Base-by-base conservation (phyloP, 176 grass and related monocot genomes). In the Poa pratensis region DNA sequence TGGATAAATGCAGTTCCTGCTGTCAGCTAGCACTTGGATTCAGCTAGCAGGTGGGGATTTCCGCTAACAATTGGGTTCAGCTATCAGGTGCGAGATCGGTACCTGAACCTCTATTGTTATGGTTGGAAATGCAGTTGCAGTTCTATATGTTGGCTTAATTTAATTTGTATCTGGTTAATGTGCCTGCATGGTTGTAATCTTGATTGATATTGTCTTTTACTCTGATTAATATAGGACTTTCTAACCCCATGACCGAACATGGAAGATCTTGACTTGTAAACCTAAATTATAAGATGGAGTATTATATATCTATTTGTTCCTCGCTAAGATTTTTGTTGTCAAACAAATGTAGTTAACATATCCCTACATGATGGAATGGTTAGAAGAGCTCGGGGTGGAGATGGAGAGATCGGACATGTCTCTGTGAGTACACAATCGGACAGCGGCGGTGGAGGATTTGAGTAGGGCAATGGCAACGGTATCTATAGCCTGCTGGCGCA, bases 371-470 rank as follows among this genome's bases (percentile, higher is more conserved):
- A 69, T 69, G 67, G 67, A 69, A 8, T 69, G 67, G 67, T 42
- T 69, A 13, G 35, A 69, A 69, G 10, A 10, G 67, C 67, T 69
- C 9, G 67, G 67, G 4, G 67, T 69, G 9, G 67, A 69, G 67
- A 42, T 42, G 67, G 35, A 69, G 67, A 69, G 67, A 4, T 69
- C 35, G 19, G 67, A 69, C 67, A 69, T 69, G 67, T 69, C 67
- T 69, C 40, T 69, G 35, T 69, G 34, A 69, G 34, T 20, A 42
- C 35, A 69, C 35, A n/a, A 42, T 42, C 35, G 0, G 39, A 69
- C 19, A 10, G 67, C 4, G 10, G 67, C 4, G 19, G 67, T 4
- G 0, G 67, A 69, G 35, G 19, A 69, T 69, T 35, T 42, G 67
- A 69, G 66, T 69, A 34, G 66, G 66, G 66, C 18, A 69, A 39